phyloP scores from a whole-genome alignment of 257 asterid genomes.

The Przewalskia tangutica region DNA sequence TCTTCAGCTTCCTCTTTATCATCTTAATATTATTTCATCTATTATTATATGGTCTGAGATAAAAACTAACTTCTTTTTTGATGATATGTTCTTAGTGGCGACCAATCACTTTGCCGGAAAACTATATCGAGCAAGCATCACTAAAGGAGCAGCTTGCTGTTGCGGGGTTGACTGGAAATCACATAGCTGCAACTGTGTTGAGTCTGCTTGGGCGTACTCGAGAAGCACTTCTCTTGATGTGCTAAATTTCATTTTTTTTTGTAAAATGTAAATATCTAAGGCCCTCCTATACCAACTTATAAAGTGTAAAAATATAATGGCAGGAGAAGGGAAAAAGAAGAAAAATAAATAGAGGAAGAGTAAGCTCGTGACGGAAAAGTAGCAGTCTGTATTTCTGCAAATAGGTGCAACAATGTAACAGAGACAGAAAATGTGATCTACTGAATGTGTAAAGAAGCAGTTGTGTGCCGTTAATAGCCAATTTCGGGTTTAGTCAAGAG shows the following conservation, averaged over 20 bases:
- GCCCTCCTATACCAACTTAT: too few species aligned
- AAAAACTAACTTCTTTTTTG: neutral
- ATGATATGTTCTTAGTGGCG: slow-evolving; percentile 58
- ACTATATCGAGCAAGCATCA: slow-evolving; percentile 59
- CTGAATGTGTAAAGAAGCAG: neutral
- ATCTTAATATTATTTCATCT: neutral
- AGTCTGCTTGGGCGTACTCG: slow-evolving; percentile 80
- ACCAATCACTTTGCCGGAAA: slow-evolving; percentile 73
- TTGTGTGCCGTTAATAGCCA: too few species aligned
- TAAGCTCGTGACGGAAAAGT: neutral
- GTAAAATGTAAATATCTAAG: neutral
- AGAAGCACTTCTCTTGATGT: slow-evolving; percentile 74
- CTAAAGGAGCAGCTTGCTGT: slow-evolving; percentile 54
- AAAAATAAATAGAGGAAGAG: neutral
- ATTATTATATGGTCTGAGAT: neutral
- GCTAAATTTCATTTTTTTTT: slow-evolving; percentile 13
- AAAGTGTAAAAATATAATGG: neutral
- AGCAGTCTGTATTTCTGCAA: neutral
- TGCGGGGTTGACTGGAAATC: slow-evolving; percentile 69
- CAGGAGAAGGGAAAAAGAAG: neutral
- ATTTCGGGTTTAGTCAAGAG: too few species aligned
- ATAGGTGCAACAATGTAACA: neutral
- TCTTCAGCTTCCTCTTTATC: too few species aligned
- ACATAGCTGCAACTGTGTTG: slow-evolving; percentile 82
- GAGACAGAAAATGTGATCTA: neutral